Percentiles rank a stretch among this genome's conserved stretches.
phyloP scores from a whole-genome alignment of 306 rosid genomes.

The Pueraria montana region DNA sequence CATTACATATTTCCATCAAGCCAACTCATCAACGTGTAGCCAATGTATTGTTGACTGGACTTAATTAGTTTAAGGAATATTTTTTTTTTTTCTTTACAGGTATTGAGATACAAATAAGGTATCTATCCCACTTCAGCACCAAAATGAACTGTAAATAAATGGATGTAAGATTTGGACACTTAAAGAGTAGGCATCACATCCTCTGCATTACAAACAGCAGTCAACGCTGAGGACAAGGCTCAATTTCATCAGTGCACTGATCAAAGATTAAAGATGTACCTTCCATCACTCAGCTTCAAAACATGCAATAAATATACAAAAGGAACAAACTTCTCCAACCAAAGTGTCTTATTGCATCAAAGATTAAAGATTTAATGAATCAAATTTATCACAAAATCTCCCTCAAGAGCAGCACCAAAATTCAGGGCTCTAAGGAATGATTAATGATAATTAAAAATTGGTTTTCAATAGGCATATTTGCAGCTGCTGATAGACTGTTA shows the following conservation, averaged over 20 bases:
- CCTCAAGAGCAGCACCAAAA: not conserved
- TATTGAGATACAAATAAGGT: constrained; percentile 3
- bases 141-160: constrained; percentile 20
- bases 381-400: not conserved
- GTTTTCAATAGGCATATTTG: not conserved
- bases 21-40: not conserved
- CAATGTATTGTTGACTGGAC: constrained; percentile 2
- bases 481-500: constrained; percentile 1
- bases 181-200: not conserved
- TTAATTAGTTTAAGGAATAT: not conserved
- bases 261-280: constrained; percentile 29
- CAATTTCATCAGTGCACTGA: constrained; percentile 7
- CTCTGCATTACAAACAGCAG: not conserved
- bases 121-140: constrained; percentile 19
- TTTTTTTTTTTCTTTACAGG: not conserved
- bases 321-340: not conserved
- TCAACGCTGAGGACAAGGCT: not conserved
- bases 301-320: not conserved
- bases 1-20: constrained; percentile 20
- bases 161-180: constrained; percentile 26
- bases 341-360: not conserved
- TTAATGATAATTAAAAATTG: not conserved
- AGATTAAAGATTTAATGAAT: constrained; percentile 14
- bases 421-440: constrained; percentile 12
- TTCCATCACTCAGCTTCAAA: constrained; percentile 16